These are phyloP conservation scores for Amborella trichopoda DNA, from an alignment of 164 flowering plant genomes.

Conservation along the genomic window DNA sequence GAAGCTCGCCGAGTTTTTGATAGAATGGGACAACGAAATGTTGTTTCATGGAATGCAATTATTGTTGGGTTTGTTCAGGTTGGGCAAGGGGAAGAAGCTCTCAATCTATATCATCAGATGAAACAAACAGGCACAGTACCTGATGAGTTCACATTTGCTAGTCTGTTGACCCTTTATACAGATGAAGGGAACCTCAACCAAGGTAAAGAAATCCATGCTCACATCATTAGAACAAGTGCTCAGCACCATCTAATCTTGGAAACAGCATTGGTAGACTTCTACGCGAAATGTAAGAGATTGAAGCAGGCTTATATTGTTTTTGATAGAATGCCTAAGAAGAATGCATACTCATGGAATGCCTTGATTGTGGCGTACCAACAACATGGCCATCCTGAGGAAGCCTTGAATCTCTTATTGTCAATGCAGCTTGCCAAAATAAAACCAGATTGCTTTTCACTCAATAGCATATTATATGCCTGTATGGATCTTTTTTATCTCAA, in stretches of 20 bases:
- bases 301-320: slow-evolving; percentile 6
- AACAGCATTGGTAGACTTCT: slow-evolving; percentile 7
- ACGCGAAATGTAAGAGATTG: slow-evolving; percentile 4
- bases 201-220: slow-evolving; percentile 10
- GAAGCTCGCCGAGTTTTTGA: slow-evolving; percentile 5
- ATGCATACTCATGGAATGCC: slow-evolving; percentile 16
- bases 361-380: slow-evolving; percentile 11
- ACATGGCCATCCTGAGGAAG: slow-evolving; percentile 5
- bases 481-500: not conserved
- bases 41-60: slow-evolving; percentile 10
- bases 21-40: slow-evolving; percentile 1
- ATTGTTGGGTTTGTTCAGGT: slow-evolving; percentile 7
- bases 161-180: slow-evolving; percentile 4
- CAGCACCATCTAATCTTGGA: slow-evolving; percentile 4
- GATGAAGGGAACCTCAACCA: slow-evolving; percentile 1
- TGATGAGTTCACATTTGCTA: slow-evolving; percentile 4
- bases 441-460: slow-evolving; percentile 12
- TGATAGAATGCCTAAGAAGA: slow-evolving; percentile 10
- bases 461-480: slow-evolving; percentile 8
- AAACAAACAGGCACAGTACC: slow-evolving; percentile 1
- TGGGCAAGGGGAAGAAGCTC: slow-evolving; percentile 7
- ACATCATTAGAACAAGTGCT: slow-evolving; percentile 3
- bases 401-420: slow-evolving; percentile 6
- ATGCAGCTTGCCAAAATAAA: slow-evolving; percentile 11
- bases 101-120: slow-evolving; percentile 3